These are phyloP conservation scores for Globisporangium parvum DNA, from an alignment of 352 stramenopile species.

Conservation along the genomic window DNA sequence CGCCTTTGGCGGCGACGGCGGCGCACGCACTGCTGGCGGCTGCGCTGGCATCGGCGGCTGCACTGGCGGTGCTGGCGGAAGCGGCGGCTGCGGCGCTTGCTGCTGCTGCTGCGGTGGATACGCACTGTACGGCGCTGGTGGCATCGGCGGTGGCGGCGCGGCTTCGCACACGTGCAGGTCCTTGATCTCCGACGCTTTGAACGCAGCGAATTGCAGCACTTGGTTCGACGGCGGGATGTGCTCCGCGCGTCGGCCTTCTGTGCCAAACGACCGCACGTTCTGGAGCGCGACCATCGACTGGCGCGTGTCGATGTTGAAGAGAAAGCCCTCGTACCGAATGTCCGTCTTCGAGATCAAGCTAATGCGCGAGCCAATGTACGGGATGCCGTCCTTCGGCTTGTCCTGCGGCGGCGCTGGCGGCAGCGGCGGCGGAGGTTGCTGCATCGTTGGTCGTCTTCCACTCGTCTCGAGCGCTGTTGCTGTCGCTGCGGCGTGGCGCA, in stretches of 20 bases:
- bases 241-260: slow-evolving; percentile 61
- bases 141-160: slow-evolving; percentile 25
- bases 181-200: slow-evolving; percentile 83
- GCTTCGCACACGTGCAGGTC: slow-evolving; percentile 81
- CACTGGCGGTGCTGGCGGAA: slow-evolving; percentile 5
- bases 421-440: slow-evolving; percentile 10
- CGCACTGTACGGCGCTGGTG: slow-evolving; percentile 3
- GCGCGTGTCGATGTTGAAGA: slow-evolving; percentile 84
- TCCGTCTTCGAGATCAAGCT: slow-evolving; percentile 86
- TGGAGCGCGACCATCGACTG: slow-evolving; percentile 80
- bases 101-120: slow-evolving; percentile 11
- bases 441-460: not conserved
- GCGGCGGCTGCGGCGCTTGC: slow-evolving; percentile 15
- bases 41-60: slow-evolving; percentile 14
- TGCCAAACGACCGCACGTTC: slow-evolving; percentile 80
- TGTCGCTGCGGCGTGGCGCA: not conserved
- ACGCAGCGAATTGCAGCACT: slow-evolving; percentile 73
- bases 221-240: slow-evolving; percentile 72
- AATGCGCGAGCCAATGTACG: slow-evolving; percentile 80
- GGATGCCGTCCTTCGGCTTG: slow-evolving; percentile 48
- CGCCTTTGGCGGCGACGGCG: slow-evolving; percentile 8
- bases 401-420: slow-evolving; percentile 11
- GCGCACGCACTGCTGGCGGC: slow-evolving; percentile 8
- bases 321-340: slow-evolving; percentile 79
- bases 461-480: not conserved